Percentiles rank a stretch among this genome's conserved stretches.
phyloP scores from a whole-genome alignment of 192 early-diverging fungal genomes.

The Spizellomyces sp. region DNA sequence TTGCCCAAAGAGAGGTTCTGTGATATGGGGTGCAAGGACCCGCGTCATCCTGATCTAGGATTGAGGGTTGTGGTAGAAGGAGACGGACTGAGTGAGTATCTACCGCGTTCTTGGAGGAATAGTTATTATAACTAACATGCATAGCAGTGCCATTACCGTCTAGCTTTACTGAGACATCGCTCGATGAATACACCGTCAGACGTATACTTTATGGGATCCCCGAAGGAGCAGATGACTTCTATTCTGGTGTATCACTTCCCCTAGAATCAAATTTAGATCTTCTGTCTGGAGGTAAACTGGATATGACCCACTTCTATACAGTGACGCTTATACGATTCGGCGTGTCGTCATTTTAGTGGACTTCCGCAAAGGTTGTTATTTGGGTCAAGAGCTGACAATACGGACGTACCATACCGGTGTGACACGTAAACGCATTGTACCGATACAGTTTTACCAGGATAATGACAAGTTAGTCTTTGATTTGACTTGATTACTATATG shows the following conservation, averaged over 20 bases:
- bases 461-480: conserved; percentile 34
- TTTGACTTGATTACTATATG: conserved; percentile 34
- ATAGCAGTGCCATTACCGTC: conserved; percentile 48
- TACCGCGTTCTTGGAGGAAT: no score
- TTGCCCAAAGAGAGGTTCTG: conserved; percentile 38
- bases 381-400: conserved; percentile 98
- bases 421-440: conserved; percentile 88
- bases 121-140: no score
- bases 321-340: neutral
- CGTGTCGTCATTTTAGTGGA: conserved; percentile 63
- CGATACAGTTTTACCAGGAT: conserved; percentile 65
- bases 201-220: conserved; percentile 85
- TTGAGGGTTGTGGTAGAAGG: conserved; percentile 52
- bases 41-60: conserved; percentile 61
- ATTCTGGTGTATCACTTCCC: conserved; percentile 70
- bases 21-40: conserved; percentile 47
- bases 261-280: conserved; percentile 92
- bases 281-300: conserved; percentile 75
- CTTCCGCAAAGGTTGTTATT: conserved; percentile 97
- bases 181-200: conserved; percentile 70
- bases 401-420: conserved; percentile 94
- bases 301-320: neutral
- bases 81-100: conserved; percentile 10
- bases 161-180: conserved; percentile 52
- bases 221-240: conserved; percentile 86